Evolutionary conservation across 345 rosid genomes (phyloP).

Genomic region (Heritiera fomes): DNA sequence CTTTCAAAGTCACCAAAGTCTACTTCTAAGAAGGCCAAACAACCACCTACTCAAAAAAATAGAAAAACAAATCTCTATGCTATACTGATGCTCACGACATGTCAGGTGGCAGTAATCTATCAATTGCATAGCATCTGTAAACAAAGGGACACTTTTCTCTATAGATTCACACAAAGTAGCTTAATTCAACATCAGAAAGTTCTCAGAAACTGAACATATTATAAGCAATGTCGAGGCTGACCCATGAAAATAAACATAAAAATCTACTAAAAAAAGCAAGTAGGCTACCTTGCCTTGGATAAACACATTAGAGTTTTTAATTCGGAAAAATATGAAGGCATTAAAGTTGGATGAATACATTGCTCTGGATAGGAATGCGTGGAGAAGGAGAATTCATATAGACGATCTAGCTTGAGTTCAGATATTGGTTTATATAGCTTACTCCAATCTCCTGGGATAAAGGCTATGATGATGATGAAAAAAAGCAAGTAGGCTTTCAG

Average conservation of each 20-base stretch:
- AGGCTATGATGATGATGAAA: too few species aligned
- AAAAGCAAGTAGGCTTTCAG: not conserved
- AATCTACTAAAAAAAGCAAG: not conserved
- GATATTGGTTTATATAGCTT: too few species aligned
- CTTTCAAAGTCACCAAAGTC: not conserved
- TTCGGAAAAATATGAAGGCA: too few species aligned
- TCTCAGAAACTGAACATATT: not conserved
- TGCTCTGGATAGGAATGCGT: too few species aligned
- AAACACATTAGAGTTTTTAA: too few species aligned
- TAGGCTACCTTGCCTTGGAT: too few species aligned
- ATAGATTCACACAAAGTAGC: slow-evolving; percentile 2
- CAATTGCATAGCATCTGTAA: not conserved
- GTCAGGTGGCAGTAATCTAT: not conserved
- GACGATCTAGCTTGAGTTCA: too few species aligned
- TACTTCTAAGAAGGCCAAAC: not conserved
- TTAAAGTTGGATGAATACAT: too few species aligned
- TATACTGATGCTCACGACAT: not conserved
- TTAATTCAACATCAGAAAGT: not conserved
- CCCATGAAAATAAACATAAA: not conserved
- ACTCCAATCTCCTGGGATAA: too few species aligned
- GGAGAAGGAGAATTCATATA: too few species aligned
- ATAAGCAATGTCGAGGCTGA: not conserved
- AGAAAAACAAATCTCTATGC: not conserved
- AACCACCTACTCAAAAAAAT: not conserved
- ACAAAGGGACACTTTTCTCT: not conserved